Conservation (phyloP, 257 asterid genomes). For the Linaria vulgaris region DNA sequence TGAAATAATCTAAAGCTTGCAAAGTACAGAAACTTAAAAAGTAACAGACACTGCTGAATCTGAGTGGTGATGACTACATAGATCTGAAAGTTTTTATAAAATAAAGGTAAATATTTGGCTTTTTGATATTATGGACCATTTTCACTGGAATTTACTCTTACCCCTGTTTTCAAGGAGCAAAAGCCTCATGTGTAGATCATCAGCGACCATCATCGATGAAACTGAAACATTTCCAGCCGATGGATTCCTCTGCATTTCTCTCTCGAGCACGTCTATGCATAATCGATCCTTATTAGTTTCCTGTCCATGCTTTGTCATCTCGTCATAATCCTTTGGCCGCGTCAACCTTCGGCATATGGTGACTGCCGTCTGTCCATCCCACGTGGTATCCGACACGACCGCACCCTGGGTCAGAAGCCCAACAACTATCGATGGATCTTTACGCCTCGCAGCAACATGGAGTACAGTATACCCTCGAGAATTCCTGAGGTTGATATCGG, state of each 20-base stretch:
- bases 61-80: not conserved
- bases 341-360: slow-evolving; percentile 71
- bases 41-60: too few species aligned
- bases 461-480: slow-evolving; percentile 72
- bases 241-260: slow-evolving; percentile 71
- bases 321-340: slow-evolving; percentile 68
- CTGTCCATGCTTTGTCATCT: slow-evolving; percentile 54
- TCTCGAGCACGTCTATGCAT: slow-evolving; percentile 76
- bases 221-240: slow-evolving; percentile 46
- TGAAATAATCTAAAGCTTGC: not conserved
- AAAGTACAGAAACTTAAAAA: too few species aligned
- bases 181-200: slow-evolving; percentile 79
- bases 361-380: slow-evolving; percentile 65
- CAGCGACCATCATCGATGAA: slow-evolving; percentile 60
- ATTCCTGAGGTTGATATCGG: slow-evolving; percentile 62
- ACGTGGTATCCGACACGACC: slow-evolving; percentile 50
- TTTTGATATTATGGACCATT: too few species aligned
- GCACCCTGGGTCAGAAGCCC: slow-evolving; percentile 61
- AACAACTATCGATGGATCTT: slow-evolving; percentile 61
- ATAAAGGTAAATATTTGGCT: too few species aligned
- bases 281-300: slow-evolving; percentile 61
- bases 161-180: slow-evolving; percentile 87
- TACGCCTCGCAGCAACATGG: slow-evolving; percentile 88
- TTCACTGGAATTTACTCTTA: slow-evolving; percentile 10
- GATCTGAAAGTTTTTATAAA: slow-evolving; percentile 6